Evolutionary conservation across 129 eudicot genomes (phyloP).

Genomic region (Gnaphalium uliginosum): DNA sequence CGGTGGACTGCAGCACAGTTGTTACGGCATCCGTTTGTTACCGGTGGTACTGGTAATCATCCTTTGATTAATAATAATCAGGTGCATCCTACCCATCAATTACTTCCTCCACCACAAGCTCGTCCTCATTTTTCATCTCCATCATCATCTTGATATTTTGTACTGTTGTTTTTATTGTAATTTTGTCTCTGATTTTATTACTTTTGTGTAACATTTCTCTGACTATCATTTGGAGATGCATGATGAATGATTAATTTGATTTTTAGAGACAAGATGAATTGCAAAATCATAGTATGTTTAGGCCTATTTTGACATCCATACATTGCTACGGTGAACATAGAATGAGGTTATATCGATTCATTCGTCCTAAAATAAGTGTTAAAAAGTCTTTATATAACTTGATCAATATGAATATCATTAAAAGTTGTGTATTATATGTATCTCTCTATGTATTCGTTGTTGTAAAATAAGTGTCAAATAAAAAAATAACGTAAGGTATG

Average conservation of each 20-base stretch:
- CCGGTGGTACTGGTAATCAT: constrained; percentile 21
- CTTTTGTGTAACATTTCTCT: constrained; percentile 24
- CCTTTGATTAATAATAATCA: constrained; percentile 13
- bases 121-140: constrained; percentile 24
- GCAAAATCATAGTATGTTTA: neutral
- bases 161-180: neutral
- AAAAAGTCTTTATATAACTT: too few relatives aligned
- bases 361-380: neutral
- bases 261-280: constrained; percentile 7
- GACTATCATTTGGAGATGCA: constrained; percentile 6
- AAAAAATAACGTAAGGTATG: neutral
- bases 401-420: too few relatives aligned
- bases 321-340: neutral
- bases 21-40: constrained; percentile 45
- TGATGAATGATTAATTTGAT: constrained; percentile 22
- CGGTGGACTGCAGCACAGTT: constrained; percentile 74
- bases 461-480: neutral
- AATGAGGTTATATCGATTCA: neutral
- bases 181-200: constrained; percentile 16
- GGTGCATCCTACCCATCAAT: constrained; percentile 39
- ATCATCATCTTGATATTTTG: constrained; percentile 25
- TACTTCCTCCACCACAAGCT: constrained; percentile 32
- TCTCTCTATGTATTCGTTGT: too few relatives aligned
- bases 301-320: neutral
- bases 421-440: too few relatives aligned